phyloP scores from a whole-genome alignment of 2,329 filamentous ascomycete species.

The Talaromyces verruculosus region DNA sequence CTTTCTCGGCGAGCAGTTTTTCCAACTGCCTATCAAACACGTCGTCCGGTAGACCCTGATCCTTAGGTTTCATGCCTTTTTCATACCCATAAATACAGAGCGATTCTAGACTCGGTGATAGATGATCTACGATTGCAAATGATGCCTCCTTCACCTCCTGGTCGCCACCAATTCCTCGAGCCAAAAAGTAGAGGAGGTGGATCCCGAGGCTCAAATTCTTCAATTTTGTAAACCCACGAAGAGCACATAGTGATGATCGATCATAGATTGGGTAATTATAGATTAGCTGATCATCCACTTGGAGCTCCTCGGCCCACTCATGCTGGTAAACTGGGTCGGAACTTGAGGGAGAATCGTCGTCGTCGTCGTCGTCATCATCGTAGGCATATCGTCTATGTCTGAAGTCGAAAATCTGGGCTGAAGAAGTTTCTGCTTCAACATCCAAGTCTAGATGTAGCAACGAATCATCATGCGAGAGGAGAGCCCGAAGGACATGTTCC shows the following conservation, averaged over 20 bases:
- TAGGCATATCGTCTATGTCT: neutral
- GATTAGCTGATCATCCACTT: too few relatives aligned
- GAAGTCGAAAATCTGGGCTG: neutral
- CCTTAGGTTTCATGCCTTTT: neutral
- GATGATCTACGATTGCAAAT: neutral
- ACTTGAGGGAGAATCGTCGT: neutral
- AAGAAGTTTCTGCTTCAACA: neutral
- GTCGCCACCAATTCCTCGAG: neutral
- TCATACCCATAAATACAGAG: neutral
- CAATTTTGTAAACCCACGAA: neutral
- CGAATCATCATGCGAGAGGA: neutral
- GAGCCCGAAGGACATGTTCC: neutral
- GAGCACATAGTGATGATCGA: neutral
- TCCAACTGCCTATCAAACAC: neutral
- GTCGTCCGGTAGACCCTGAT: neutral
- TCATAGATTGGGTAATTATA: too few relatives aligned
- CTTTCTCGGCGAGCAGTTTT: neutral
- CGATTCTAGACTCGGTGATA: neutral
- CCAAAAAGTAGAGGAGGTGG: neutral
- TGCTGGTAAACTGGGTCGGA: neutral
- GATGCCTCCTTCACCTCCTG: neutral
- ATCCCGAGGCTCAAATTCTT: neutral
- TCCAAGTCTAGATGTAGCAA: neutral
- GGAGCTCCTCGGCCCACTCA: neutral
- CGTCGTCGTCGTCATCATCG: neutral